Conservation (phyloP, 352 stramenopile species). For the Phytophthora cryptogea region DNA sequence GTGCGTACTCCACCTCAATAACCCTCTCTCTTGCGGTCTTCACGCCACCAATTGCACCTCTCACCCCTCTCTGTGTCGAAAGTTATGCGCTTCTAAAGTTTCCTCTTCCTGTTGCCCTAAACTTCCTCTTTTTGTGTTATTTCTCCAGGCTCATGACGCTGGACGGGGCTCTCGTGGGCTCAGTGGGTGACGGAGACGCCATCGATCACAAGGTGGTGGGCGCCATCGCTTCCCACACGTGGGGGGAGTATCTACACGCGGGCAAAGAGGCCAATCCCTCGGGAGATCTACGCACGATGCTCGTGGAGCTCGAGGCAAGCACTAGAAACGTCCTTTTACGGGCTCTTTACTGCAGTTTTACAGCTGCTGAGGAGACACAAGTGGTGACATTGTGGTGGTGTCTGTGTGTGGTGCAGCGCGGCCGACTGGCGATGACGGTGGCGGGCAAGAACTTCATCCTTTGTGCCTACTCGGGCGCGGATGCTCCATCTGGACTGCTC, state of each 20-base stretch:
- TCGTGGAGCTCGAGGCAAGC: conserved; percentile 74
- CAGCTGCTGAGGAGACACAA: background rate
- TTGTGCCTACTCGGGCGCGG: conserved; percentile 69
- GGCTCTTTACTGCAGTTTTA: background rate
- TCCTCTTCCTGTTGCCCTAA: background rate
- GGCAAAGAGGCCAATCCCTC: conserved; percentile 68
- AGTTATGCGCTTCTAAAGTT: conserved; percentile 8
- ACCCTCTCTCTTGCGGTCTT: background rate
- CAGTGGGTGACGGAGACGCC: conserved; percentile 55
- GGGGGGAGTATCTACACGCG: conserved; percentile 80
- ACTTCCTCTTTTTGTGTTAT: conserved; percentile 2
- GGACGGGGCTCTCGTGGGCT: conserved; percentile 83
- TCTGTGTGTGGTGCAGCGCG: conserved; percentile 38
- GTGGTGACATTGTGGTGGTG: background rate
- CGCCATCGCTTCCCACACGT: conserved; percentile 84
- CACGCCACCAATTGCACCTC: conserved; percentile 6
- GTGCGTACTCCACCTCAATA: conserved; percentile 39
- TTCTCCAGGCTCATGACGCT: conserved; percentile 75
- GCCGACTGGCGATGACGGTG: conserved; percentile 63
- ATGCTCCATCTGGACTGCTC: conserved; percentile 61
- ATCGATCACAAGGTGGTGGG: conserved; percentile 87
- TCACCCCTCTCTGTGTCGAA: conserved; percentile 1
- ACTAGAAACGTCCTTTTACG: background rate
- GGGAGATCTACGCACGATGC: conserved; percentile 59
- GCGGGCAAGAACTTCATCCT: conserved; percentile 77